Conservation (phyloP, 164 flowering plant species). For the Houttuynia cordata region DNA sequence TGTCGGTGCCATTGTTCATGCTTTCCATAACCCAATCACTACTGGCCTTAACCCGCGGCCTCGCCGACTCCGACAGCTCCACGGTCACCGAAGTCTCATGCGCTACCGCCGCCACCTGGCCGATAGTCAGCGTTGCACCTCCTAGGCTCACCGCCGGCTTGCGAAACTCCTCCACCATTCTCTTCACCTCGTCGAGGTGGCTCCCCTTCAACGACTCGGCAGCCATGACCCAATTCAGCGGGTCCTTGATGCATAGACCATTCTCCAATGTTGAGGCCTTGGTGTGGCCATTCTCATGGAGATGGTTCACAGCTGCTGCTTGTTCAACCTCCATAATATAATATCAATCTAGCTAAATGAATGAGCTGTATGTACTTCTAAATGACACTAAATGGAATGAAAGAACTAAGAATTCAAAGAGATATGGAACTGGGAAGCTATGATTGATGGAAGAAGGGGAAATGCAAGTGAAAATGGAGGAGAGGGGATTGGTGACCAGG, state of each 20-base stretch:
- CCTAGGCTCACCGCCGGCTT: constrained; percentile 32
- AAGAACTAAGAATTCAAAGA: too few relatives aligned
- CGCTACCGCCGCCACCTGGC: constrained; percentile 41
- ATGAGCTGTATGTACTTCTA: too few relatives aligned
- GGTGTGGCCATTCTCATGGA: constrained; percentile 8
- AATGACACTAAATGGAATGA: neutral
- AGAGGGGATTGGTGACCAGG: neutral
- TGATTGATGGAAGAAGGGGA: neutral
- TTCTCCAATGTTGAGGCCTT: neutral
- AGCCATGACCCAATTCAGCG: constrained; percentile 43
- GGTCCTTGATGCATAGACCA: constrained; percentile 22
- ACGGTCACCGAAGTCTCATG: constrained; percentile 17
- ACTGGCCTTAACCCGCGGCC: constrained; percentile 46
- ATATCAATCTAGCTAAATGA: too few relatives aligned
- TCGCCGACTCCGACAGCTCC: constrained; percentile 38
- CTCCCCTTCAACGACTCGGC: constrained; percentile 40
- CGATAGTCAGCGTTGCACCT: constrained; percentile 32
- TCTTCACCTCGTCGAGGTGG: constrained; percentile 44
- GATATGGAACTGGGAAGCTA: neutral
- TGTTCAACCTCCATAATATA: constrained; percentile 1
- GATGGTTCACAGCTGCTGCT: neutral
- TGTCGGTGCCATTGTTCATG: constrained; percentile 47
- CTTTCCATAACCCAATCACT: constrained; percentile 61
- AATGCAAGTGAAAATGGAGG: neutral
- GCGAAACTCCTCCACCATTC: constrained; percentile 41